Evolutionary conservation across 164 flowering plant genomes (phyloP), one percentile per base, ranked within the genome.

Genomic region (Annona cherimola): DNA sequence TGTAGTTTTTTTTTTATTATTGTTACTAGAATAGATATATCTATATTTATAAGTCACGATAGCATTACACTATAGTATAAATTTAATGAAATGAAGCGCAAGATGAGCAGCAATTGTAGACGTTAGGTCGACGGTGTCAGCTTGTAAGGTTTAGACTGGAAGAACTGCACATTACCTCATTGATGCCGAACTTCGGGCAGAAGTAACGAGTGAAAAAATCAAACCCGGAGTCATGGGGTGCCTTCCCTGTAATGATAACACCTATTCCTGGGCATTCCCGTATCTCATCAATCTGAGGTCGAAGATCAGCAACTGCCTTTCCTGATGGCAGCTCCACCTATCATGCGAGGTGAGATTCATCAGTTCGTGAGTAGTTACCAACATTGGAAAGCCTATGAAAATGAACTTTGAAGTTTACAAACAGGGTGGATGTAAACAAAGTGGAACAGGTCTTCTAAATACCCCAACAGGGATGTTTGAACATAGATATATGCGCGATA

Each of bases 201-300:
- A 89, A 89, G 78, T 75, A 83, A 45, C 91, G 83, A 76, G 86
- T 87, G 66, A 67, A 74, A 61, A 85, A 87, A 73, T 87, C 91
- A 78, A 84, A 89, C 5, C 81, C 87, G 50, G 91, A 86, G 43
- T 75, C 88, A 16, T 77, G 76, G 0, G 86, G 77, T 60, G 88
- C 87, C 74, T 42, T 66, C 9, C 82, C 91, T 54, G 91, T 79
- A 8, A 89, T 79, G 50, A 86, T 77, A 12, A 89, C 41, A 46
- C 89, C 89, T 67, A 79, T 78, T 35, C 86, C 88, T 43, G 87
- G 79, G 55, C 68, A 81, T 43, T 78, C 80, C 63, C 11, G 3
- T 60, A 89, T 83, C 42, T 79, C 82, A 64, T 80, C 87, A 63
- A 85, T 55, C 12, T 82, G 63, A n/a, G 91, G 90, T 55, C 80